Conservation (phyloP, 352 stramenopile genomes). For the Globisporangium middletonii region DNA sequence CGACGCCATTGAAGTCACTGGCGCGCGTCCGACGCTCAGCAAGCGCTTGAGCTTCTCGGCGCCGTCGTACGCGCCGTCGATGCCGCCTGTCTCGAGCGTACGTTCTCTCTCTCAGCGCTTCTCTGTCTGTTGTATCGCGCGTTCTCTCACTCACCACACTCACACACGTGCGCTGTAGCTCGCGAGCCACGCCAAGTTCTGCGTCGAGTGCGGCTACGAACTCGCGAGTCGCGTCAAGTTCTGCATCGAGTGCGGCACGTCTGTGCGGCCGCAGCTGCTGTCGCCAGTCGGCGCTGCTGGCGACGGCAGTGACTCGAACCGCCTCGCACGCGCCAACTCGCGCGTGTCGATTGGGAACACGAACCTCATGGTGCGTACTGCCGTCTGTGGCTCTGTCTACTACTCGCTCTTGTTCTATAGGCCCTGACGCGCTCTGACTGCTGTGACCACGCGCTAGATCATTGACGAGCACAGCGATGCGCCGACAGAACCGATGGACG, state of each 20-base stretch:
- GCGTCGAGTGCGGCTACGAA: conserved; percentile 82
- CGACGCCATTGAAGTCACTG: conserved; percentile 59
- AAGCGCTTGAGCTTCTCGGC: conserved; percentile 67
- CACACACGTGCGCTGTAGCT: conserved; percentile 23
- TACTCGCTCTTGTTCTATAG: not conserved
- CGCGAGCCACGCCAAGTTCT: conserved; percentile 67
- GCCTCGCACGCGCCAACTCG: conserved; percentile 32
- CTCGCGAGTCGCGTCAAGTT: conserved; percentile 75
- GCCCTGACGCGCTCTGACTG: not conserved
- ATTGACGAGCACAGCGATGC: conserved; percentile 70
- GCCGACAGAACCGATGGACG: conserved; percentile 45
- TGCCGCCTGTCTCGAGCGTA: conserved; percentile 43
- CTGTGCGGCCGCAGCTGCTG: conserved; percentile 44
- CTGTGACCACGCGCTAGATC: conserved; percentile 19
- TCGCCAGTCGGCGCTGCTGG: conserved; percentile 35
- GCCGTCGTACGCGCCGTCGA: conserved; percentile 24
- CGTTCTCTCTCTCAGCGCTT: conserved; percentile 12
- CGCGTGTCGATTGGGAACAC: conserved; percentile 34
- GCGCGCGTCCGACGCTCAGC: conserved; percentile 32
- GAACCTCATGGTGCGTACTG: conserved; percentile 35
- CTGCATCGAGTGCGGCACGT: conserved; percentile 81
- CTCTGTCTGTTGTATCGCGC: not conserved
- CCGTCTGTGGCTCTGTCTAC: not conserved
- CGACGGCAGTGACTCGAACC: conserved; percentile 16
- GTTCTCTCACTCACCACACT: conserved; percentile 11